Conservation (phyloP, 768 basidiomycete species). For the Myochromella boudieri region DNA sequence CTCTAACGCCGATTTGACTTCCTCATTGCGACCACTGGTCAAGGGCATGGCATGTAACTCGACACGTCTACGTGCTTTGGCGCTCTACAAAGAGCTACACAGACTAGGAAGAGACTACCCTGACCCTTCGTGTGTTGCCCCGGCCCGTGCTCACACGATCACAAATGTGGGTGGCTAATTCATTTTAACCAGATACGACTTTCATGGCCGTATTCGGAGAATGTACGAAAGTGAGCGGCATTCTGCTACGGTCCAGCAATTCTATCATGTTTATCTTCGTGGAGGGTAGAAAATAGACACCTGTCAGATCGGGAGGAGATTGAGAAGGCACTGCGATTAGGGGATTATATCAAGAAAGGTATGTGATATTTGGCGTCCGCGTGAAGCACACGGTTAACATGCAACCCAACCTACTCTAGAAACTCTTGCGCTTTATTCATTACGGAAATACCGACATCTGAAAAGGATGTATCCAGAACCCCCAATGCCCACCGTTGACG, state of each 20-base stretch:
- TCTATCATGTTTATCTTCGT: constrained; percentile 2
- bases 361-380: no score
- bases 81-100: constrained; percentile 81
- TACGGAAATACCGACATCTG: constrained; percentile 82
- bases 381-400: background rate
- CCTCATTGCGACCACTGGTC: background rate
- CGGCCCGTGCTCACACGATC: constrained; percentile 14
- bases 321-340: constrained; percentile 70
- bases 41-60: constrained; percentile 46
- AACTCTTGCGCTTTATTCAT: constrained; percentile 77
- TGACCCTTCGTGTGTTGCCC: constrained; percentile 65
- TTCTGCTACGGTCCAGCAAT: background rate
- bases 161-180: constrained; percentile 6
- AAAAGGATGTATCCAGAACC: constrained; percentile 64
- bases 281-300: constrained; percentile 57
- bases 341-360: constrained; percentile 89
- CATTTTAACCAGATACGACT: constrained; percentile 55
- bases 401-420: constrained; percentile 39
- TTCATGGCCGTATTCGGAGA: constrained; percentile 66
- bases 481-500: constrained; percentile 14
- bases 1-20: constrained; percentile 1
- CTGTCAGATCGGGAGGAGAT: constrained; percentile 71
- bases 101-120: constrained; percentile 81
- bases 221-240: constrained; percentile 68
- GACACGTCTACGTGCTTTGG: constrained; percentile 62